Conservation (phyloP, 2,329 filamentous ascomycete species). For the Pyrenophora seminiperda region DNA sequence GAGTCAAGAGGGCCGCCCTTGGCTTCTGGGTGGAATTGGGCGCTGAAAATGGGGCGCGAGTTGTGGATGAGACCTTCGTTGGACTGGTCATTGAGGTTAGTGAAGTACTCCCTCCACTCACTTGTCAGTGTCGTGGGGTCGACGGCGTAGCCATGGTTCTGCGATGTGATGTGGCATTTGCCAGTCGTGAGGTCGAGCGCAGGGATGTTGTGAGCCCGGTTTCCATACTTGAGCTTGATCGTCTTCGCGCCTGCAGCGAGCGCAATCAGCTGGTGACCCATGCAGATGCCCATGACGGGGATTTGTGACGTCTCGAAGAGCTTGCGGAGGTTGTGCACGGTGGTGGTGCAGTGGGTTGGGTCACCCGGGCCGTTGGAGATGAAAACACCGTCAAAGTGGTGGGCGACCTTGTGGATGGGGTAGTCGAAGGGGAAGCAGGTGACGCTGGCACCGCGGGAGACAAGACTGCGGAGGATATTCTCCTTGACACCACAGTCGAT, state of each 20-base stretch:
- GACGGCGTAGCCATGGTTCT: conserved; percentile 98
- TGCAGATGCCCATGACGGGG: conserved; percentile 96
- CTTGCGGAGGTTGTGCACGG: conserved; percentile 87
- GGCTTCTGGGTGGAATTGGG: conserved; percentile 98
- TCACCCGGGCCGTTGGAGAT: conserved; percentile 99
- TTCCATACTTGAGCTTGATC: conserved; percentile 98
- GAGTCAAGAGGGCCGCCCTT: conserved; percentile 97
- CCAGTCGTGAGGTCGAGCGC: conserved; percentile 92
- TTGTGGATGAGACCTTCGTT: conserved; percentile 99
- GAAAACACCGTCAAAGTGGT: conserved; percentile 98
- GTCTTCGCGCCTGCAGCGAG: conserved; percentile 86
- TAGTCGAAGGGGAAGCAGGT: conserved; percentile 97
- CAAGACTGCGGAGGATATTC: conserved; percentile 95
- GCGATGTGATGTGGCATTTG: conserved; percentile 96
- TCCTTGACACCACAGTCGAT: conserved; percentile 99
- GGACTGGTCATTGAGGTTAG: conserved; percentile 95
- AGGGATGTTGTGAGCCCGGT: conserved; percentile 98
- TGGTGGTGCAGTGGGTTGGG: conserved; percentile 93
- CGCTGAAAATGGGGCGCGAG: conserved; percentile 94
- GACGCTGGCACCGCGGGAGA: conserved; percentile 86
- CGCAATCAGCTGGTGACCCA: conserved; percentile 94
- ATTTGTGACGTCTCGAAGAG: conserved; percentile 90
- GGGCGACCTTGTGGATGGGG: conserved; percentile 96
- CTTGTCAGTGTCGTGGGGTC: conserved; percentile 79
- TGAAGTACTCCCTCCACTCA: conserved; percentile 97